Evolutionary conservation across 768 basidiomycete species (phyloP).

Genomic region (Crassisporium funariophilum): DNA sequence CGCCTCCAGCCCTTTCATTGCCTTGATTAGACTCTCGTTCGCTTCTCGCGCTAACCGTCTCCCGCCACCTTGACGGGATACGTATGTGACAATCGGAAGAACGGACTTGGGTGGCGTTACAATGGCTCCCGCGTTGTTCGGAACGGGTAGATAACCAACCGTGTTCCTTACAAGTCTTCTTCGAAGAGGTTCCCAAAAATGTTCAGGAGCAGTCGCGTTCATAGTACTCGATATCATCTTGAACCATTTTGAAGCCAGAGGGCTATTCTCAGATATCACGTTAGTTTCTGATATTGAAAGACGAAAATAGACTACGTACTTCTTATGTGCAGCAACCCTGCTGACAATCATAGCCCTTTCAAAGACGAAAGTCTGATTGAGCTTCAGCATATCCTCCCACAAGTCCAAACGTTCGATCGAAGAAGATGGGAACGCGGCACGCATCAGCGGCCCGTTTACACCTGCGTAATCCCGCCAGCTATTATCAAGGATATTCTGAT

Average conservation of each 20-base stretch:
- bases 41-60: conserved; percentile 45
- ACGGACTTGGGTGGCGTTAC: conserved; percentile 6
- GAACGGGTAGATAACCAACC: conserved; percentile 27
- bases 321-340: conserved; percentile 60
- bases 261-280: conserved; percentile 19
- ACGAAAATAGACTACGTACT: conserved; percentile 24
- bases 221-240: conserved; percentile 41
- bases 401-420: conserved; percentile 59
- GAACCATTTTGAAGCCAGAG: conserved; percentile 24
- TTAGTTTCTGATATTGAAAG: conserved; percentile 3
- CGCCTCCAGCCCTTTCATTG: conserved; percentile 48
- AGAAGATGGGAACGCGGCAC: conserved; percentile 64
- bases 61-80: conserved; percentile 55
- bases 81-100: conserved; percentile 45
- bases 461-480: conserved; percentile 64
- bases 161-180: conserved; percentile 27
- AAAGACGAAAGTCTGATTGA: conserved; percentile 57
- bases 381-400: conserved; percentile 58
- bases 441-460: conserved; percentile 65
- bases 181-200: conserved; percentile 38
- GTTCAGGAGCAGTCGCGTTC: conserved; percentile 25
- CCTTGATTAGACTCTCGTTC: conserved; percentile 50
- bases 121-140: conserved; percentile 14
- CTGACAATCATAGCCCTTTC: conserved; percentile 62
- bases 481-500: conserved; percentile 18